Evolutionary conservation across 768 basidiomycete species (phyloP).

Genomic region (Boletus fagicola): DNA sequence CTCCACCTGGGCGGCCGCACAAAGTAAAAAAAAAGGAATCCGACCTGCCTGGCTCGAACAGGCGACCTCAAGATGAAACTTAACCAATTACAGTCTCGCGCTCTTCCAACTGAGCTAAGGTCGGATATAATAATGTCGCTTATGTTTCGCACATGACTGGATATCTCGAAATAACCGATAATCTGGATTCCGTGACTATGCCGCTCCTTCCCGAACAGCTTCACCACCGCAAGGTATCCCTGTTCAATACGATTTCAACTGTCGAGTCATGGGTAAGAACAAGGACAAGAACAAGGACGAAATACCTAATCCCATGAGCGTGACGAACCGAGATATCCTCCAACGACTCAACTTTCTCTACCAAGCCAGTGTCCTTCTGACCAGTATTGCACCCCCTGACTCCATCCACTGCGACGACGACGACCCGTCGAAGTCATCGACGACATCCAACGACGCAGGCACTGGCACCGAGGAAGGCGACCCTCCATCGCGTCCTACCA

Average conservation of each 20-base stretch:
- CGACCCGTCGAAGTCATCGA: neutral
- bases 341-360: slow-evolving; percentile 86
- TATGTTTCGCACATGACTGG: neutral
- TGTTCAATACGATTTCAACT: neutral
- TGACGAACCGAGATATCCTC: slow-evolving; percentile 70
- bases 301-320: slow-evolving; percentile 52
- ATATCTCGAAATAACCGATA: neutral
- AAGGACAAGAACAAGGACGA: slow-evolving; percentile 60
- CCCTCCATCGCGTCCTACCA: neutral
- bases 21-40: slow-evolving; percentile 10
- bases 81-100: slow-evolving; percentile 44
- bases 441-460: neutral
- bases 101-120: slow-evolving; percentile 49
- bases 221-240: neutral
- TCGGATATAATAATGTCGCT: neutral
- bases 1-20: neutral
- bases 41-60: slow-evolving; percentile 45
- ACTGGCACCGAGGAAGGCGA: neutral
- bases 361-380: slow-evolving; percentile 71
- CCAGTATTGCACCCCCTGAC: slow-evolving; percentile 31
- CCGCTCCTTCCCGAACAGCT: no score
- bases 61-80: slow-evolving; percentile 42
- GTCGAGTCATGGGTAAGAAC: slow-evolving; percentile 59
- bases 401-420: neutral
- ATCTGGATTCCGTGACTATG: no score